Percentiles rank a stretch among this genome's conserved stretches.
Conservation (phyloP, 2,329 filamentous ascomycete species). For the Cordyceps pruinosa region DNA sequence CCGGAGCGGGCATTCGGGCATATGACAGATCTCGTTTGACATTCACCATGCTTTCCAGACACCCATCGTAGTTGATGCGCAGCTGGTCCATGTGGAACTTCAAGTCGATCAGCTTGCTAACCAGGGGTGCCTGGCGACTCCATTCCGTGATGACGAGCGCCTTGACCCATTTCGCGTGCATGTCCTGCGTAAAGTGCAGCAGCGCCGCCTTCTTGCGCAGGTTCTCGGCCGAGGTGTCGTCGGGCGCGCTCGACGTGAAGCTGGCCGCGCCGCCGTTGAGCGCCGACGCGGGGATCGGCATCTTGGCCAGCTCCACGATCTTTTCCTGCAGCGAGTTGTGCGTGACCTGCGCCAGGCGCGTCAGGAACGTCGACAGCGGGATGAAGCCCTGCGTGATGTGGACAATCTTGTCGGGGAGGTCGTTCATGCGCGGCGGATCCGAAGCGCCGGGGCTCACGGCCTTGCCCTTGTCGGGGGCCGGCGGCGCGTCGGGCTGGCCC, state of each 20-base stretch:
- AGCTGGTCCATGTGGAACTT: conserved; percentile 65
- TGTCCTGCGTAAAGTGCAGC: conserved; percentile 69
- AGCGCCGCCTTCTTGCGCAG: conserved; percentile 68
- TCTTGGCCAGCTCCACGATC: conserved; percentile 62
- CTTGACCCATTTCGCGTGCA: conserved; percentile 87
- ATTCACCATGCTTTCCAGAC: conserved; percentile 58
- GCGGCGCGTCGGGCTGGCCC: conserved; percentile 24
- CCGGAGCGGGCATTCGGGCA: conserved; percentile 79
- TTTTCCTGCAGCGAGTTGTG: conserved; percentile 70
- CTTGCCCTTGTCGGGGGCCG: conserved; percentile 29
- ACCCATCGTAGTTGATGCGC: conserved; percentile 51
- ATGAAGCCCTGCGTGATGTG: conserved; percentile 74
- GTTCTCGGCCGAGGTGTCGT: conserved; percentile 59
- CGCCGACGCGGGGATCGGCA: conserved; percentile 47
- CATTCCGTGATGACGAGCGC: conserved; percentile 84
- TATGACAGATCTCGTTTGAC: conserved; percentile 66
- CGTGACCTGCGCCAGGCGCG: conserved; percentile 73
- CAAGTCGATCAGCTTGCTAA: conserved; percentile 84
- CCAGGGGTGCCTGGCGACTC: conserved; percentile 70
- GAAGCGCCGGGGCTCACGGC: conserved; percentile 20
- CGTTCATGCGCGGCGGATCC: conserved; percentile 41
- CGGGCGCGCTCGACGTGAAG: conserved; percentile 26
- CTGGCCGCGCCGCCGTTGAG: conserved; percentile 47
- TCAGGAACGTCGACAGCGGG: conserved; percentile 66
- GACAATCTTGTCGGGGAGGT: conserved; percentile 53